Evolutionary conservation across 75 land plant genomes (phyloP), one percentile per base, ranked within the genome.

Genomic region (Picea sitchensis): DNA sequence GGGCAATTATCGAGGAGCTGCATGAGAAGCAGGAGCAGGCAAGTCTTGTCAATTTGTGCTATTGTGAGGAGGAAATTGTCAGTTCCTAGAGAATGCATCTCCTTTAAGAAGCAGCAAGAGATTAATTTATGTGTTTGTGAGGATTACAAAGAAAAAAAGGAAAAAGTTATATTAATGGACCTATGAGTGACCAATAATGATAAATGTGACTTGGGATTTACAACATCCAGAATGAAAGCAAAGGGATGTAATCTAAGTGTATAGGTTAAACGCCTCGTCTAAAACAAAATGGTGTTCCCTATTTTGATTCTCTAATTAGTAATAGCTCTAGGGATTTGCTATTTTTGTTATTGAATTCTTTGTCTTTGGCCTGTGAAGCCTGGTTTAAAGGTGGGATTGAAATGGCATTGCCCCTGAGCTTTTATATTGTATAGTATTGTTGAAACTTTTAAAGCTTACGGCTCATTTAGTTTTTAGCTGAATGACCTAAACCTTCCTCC

Each of bases 21-120:
- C 93, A 94, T 26, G 99, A 96, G 85, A 96, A 91, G 82, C 99
- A 96, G 65, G 99, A 94, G 80, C 97, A 96, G 93, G 96, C 91
- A 63, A 76, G 77, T 30, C 58, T 18, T 71, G 3, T 71, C 26
- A 15, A 3, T 20, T 71, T 71, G 38, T n/a, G 26, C 44, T 3
- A 11, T 20, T 21, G 20, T 11, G 20, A 38, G 44, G 54, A 71
- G 5, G 71, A 34, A 41, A 67, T 7, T 36, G 11, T 71, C 21
- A 47, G 36, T 71, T 71, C 54, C 12, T 11, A 20, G 73, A 20
- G 2, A 44, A n/a, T 44, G 17, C n/a, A 67, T 32, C 1, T 34
- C 36, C 36, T 67, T 34, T 5, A 67, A 67, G 36, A 18, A 67
- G 18, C 1, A 17, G 34, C 17, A 6, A 34, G 15, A 34, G 20